These are phyloP conservation scores for Huntiella omanensis DNA, from an alignment of 2,329 filamentous ascomycete species.

Conservation along the genomic window DNA sequence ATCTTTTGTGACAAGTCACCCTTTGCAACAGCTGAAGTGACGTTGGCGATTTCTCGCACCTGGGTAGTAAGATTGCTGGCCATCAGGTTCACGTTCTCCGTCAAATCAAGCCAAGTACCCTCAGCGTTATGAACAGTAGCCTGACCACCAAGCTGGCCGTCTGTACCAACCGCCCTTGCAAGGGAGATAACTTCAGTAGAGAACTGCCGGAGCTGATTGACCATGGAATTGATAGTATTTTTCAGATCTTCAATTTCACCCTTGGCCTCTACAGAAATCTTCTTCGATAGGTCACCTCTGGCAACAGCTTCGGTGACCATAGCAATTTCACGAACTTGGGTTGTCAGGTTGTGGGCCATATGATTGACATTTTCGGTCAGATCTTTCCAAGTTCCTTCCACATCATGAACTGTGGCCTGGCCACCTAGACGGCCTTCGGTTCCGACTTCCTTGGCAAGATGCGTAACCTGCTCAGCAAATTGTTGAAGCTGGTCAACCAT, in stretches of 20 bases:
- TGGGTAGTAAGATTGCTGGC: too few relatives aligned
- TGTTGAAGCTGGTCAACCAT: constrained; percentile 98
- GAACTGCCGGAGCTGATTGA: too few relatives aligned
- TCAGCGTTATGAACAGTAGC: too few relatives aligned
- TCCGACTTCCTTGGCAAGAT: constrained; percentile 57
- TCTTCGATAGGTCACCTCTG: constrained; percentile 44
- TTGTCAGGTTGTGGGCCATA: constrained; percentile 66
- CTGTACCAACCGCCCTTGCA: too few relatives aligned
- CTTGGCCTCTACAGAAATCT: too few relatives aligned
- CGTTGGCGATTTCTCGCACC: too few relatives aligned
- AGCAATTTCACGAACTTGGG: constrained; percentile 71
- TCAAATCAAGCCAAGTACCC: constrained; percentile 24
- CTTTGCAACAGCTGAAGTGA: too few relatives aligned
- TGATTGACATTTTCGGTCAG: constrained; percentile 77
- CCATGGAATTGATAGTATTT: too few relatives aligned
- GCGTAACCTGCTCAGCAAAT: constrained; percentile 90
- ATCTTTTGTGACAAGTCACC: too few relatives aligned
- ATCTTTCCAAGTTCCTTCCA: constrained; percentile 27
- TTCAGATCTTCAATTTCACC: too few relatives aligned
- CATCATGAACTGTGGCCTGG: constrained; percentile 80
- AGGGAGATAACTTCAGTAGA: too few relatives aligned
- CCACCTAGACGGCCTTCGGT: constrained; percentile 51
- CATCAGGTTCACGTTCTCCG: constrained; percentile 58
- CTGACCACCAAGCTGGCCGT: too few relatives aligned
- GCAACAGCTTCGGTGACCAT: constrained; percentile 70